Base-by-base conservation (phyloP, 2,329 filamentous ascomycete species). In the Bipolaris zeicola region DNA sequence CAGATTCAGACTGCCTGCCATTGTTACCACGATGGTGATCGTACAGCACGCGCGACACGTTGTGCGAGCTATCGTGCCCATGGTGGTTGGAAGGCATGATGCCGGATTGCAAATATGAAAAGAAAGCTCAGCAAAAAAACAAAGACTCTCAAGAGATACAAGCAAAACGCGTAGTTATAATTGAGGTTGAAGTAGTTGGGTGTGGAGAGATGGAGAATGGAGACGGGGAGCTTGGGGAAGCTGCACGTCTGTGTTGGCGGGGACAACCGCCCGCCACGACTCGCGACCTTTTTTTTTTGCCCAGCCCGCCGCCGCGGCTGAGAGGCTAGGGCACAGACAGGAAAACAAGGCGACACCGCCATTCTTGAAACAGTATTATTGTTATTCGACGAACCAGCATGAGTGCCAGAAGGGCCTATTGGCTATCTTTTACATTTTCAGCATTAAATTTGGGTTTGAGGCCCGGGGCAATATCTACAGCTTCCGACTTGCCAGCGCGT, bases 1-100 rank as follows among this genome's bases (percentile, higher is more conserved):
- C 68, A 1, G 64, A 67, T 53, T 75, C 72, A 34, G 62, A 60
- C 20, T 42, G 20, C 13, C 51, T 51, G 39, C 62, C 56, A 50
- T 64, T 56, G 52, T 42, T 39, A 16, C 37, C 45, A 13, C 50
- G 50, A 64, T 65, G 28, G 55, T 65, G 48, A 50, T 57, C 64
- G 46, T 50, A 55, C 6, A 55, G 31, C 22, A 55, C 52, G 16
- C 52, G 52, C 46, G 52, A 55, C 31, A 55, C 52, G 39, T 55
- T 55, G 28, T 55, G 52, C 24, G 52, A 55, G 61, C 65, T 47
- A 37, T 61, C 47, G 33, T 53, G 44, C 8, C 52, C 52, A 31
- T 52, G 48, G 36, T 46, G 43, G 31, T 58, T 58, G 54, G 52
- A 59, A 44, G 51, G 33, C 49, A 50, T 61, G 33, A 34, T 50